Base-by-base conservation (phyloP, 2,329 filamentous ascomycete species). In the Epichloe sp. region DNA sequence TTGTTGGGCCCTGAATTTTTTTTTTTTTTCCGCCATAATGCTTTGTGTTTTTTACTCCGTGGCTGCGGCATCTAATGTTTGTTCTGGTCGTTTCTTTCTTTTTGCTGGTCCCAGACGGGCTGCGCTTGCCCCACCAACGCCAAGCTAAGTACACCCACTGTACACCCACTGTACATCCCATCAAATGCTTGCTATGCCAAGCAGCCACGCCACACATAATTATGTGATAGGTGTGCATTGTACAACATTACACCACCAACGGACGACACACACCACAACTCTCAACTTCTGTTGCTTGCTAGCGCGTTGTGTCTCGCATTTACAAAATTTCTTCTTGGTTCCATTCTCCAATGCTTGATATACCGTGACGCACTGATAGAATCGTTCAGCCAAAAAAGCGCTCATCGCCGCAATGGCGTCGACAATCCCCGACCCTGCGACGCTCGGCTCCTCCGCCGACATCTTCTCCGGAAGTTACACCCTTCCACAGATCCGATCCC, bases 401-500 rank as follows among this genome's bases (percentile, higher is more conserved):
- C 17, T 47, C 48, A 52, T 46, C 55, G 43, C 53, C 52, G 59
- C 56, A 58, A 72, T 72, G 71, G 62, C 67, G 34, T 60, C 66
- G 15, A 49, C 23, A 34, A 42, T 11, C 48, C 68, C 73, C 58
- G 76, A 80, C 62, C 66, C 71, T 43, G 68, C 73, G 38, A 65
- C 60, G 40, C 55, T 78, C 54, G 72, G 74, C 52, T 72, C 72
- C 48, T 75, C 76, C 53, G 62, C 71, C 53, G 69, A 79, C 57
- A 71, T 82, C 62, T 80, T 81, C 67, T 71, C 74, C 48, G 66
- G 71, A 46, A 71, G 67, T 55, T 68, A 79, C 64, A 80, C 79
- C 15, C 74, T 84, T 17, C 80, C 79, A 1, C 79, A 82, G 63
- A 79, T 84, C 62, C 78, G 79, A 48, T 71, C 77, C 52, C 75